Evolutionary conservation across 2,329 filamentous ascomycete genomes (phyloP), one percentile per base, ranked within the genome.

Genomic region (Penicillium digitatum): DNA sequence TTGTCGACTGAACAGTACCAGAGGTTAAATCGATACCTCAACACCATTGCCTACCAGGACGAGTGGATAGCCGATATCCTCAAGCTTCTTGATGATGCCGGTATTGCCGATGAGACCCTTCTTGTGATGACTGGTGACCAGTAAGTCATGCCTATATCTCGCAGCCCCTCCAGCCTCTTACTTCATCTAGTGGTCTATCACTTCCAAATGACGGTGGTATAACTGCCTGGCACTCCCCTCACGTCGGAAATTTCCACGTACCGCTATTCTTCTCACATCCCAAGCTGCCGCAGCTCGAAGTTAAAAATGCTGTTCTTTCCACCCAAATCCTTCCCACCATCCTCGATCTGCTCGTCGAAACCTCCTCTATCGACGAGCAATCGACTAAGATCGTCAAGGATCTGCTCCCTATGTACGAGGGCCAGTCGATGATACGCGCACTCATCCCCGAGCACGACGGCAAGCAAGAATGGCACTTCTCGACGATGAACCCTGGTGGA

Each of bases 391-490:
- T 71, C 11, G 72, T 75, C 9, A 62, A 64, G 5, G 72, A 77
- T 50, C 64, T 80, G 1, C 67, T 77, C 10, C 70, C 75, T 9
- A 67, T 78, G 53, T 79, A 79, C 64, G 74, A 79, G 61, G 77
- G 76, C 14, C 77, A 79, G 55, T 78, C 76, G 0, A 67, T 79
- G 14, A 69, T 79, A 27, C 74, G 77, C 7, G 69, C 72, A 1
- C 75, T 72, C 49, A 66, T 71, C 32, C 48, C 67, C 12, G 55
- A 65, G 12, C 64, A 72, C n/a, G 66, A 71, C 45, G 71, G 70
- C 10, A 69, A 72, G 3, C 59, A 66, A 29, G 62, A 67, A 43
- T 73, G 70, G 66, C 69, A 72, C 26, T 67, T 73, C 55, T 66
- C 63, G 16, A 63, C 71, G 20, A 72, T 73, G 58, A 73, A 73